phyloP scores from a whole-genome alignment of 495 filamentous ascomycete species.

The Penicillium maclennaniae region DNA sequence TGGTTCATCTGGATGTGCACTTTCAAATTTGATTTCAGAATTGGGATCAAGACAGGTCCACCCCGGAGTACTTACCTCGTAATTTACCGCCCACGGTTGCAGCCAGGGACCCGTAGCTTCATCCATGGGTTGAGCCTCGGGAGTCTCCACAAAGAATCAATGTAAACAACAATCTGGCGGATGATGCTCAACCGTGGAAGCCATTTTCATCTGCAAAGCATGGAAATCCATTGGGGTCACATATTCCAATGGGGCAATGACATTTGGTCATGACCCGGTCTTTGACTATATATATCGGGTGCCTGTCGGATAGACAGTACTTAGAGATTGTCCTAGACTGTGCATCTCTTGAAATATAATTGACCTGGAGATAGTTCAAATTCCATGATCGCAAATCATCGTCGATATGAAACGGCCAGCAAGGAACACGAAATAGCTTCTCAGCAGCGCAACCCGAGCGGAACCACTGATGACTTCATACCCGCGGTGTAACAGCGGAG shows the following conservation, averaged over 20 bases:
- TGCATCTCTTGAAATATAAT: too few relatives aligned
- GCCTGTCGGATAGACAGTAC: neutral
- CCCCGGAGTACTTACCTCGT: neutral
- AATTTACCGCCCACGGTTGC: neutral
- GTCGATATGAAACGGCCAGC: neutral
- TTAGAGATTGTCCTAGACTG: too few relatives aligned
- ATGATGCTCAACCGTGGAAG: neutral
- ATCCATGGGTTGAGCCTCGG: neutral
- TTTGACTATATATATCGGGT: neutral
- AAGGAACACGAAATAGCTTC: too few relatives aligned
- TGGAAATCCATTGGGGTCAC: neutral
- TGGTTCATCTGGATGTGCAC: neutral
- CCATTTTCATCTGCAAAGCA: too few relatives aligned
- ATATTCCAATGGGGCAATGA: neutral
- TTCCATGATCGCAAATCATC: neutral
- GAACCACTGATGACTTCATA: neutral
- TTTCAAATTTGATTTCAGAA: neutral
- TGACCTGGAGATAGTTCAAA: too few relatives aligned
- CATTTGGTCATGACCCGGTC: neutral
- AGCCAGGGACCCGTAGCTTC: neutral
- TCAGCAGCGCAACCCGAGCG: neutral
- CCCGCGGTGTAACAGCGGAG: neutral
- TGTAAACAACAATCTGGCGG: neutral
- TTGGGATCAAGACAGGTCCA: neutral
- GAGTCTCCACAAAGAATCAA: neutral